Percentiles rank a stretch among this genome's conserved stretches.
Evolutionary conservation across 495 filamentous ascomycete genomes (phyloP).

Genomic region (Hyaloscypha bicolor): DNA sequence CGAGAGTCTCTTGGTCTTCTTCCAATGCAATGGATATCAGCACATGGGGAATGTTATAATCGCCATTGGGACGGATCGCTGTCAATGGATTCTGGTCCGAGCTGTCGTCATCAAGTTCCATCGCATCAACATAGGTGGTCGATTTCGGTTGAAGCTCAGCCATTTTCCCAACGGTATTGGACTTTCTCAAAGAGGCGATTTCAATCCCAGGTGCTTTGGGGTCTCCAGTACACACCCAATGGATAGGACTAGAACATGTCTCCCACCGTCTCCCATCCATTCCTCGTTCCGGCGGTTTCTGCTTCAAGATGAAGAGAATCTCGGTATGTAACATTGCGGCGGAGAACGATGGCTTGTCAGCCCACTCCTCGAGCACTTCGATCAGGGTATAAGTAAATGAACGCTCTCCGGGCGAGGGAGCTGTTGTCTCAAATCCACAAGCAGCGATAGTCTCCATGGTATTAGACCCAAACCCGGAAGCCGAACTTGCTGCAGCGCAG

Average conservation of each 20-base stretch:
- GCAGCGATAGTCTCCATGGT: slow-evolving; percentile 57
- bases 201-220: slow-evolving; percentile 14
- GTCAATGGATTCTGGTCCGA: background rate
- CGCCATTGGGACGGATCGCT: background rate
- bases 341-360: slow-evolving; percentile 42
- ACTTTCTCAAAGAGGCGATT: background rate
- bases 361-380: slow-evolving; percentile 53
- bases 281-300: slow-evolving; percentile 50
- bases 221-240: slow-evolving; percentile 2
- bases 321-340: slow-evolving; percentile 56
- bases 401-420: slow-evolving; percentile 50
- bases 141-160: background rate
- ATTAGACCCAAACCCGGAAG: slow-evolving; percentile 37
- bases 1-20: slow-evolving; percentile 46
- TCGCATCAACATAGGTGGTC: background rate
- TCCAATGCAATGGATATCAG: slow-evolving; percentile 56
- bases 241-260: slow-evolving; percentile 9
- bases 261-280: slow-evolving; percentile 36
- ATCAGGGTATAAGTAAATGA: slow-evolving; percentile 54
- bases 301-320: slow-evolving; percentile 51
- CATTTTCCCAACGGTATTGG: background rate
- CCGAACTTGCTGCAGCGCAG: slow-evolving; percentile 46
- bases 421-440: slow-evolving; percentile 53
- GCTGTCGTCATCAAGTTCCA: background rate
- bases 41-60: slow-evolving; percentile 47